Percentiles rank a stretch among this genome's conserved stretches.
phyloP scores from a whole-genome alignment of 2,329 filamentous ascomycete species.

The Thelonectria olida region DNA sequence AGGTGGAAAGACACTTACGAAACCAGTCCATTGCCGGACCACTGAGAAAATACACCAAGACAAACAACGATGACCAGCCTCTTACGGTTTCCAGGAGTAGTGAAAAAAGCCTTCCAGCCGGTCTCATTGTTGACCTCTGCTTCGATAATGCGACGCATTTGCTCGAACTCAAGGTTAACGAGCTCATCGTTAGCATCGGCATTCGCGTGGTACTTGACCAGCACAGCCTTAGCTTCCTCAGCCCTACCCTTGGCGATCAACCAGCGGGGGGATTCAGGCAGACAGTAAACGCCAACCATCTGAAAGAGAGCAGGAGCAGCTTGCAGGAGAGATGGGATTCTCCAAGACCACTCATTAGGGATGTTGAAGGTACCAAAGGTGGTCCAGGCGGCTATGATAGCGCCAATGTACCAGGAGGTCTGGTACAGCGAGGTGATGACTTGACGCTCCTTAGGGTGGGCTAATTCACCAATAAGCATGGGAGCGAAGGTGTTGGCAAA shows the following conservation, averaged over 20 bases:
- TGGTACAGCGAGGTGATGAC: slow-evolving; percentile 64
- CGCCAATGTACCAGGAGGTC: slow-evolving; percentile 56
- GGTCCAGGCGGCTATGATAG: slow-evolving; percentile 53
- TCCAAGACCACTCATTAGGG: slow-evolving; percentile 43
- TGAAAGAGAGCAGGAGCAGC: slow-evolving; percentile 28
- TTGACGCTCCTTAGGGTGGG: slow-evolving; percentile 61
- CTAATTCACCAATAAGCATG: slow-evolving; percentile 65
- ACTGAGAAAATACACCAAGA: slow-evolving; percentile 32
- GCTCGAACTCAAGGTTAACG: slow-evolving; percentile 23
- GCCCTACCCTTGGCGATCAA: slow-evolving; percentile 50
- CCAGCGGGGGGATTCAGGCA: slow-evolving; percentile 71
- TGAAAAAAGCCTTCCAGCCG: slow-evolving; percentile 22
- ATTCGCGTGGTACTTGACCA: slow-evolving; percentile 26
- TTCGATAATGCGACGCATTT: slow-evolving; percentile 32
- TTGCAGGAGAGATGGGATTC: slow-evolving; percentile 41
- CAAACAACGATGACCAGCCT: slow-evolving; percentile 17
- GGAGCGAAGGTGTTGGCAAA: no score
- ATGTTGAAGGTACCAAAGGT: slow-evolving; percentile 50
- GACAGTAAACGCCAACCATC: slow-evolving; percentile 52
- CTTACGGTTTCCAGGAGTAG: slow-evolving; percentile 17
- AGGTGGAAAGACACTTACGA: no score
- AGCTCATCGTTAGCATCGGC: background rate
- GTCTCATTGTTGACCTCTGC: slow-evolving; percentile 20
- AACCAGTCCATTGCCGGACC: slow-evolving; percentile 24
- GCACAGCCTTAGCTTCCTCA: slow-evolving; percentile 49